Base-by-base conservation (phyloP, 768 basidiomycete species). In the Rhodotorula babjevae region DNA sequence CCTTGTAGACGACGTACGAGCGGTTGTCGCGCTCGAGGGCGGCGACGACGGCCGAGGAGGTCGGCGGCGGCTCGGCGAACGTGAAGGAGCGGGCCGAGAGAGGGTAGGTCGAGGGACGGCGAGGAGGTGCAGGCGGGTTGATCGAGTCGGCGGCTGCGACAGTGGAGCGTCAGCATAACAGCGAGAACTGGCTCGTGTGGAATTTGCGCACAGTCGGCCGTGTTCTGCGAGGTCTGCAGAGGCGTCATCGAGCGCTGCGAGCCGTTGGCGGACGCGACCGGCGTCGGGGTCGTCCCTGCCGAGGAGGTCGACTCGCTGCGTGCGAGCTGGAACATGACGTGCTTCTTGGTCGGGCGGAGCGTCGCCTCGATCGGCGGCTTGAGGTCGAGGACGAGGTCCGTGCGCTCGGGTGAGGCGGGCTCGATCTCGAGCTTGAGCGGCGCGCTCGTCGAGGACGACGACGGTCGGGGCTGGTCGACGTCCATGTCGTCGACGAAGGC, bases 1-100 rank as follows among this genome's bases (percentile, higher is more conserved):
- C 82, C 58, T 84, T 86, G 80, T 96, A 94, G 33, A 90, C 79
- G 75, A 86, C 87, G 59, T 79, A 81, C 9, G 87, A 85, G 14
- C 90, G 79, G 11, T 77, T 78, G 49, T 19, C 52, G 0, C 44
- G 61, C 31, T 84, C 84, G 74, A 85, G 81, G 0, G 79, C 77
- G 46, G 84, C 83, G 23, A 88, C 67, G 59, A 83, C 84, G 14
- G 79, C 78, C 12, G 84, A 67, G 0, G 90, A 81, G 21, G 86
- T 82, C 8, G 83, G 81, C 11, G 82, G 74, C 9, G 65, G 40
- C 5, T 21, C 27, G 27, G 64, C 47, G 58, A 69, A 72, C 23
- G n/a, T 53, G 67, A 70, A 78, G 3, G 70, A 63, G 49, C 64
- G 67, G 5, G 55, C 47, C 65, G 52, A 46, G 67, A 44, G 63